Conservation (phyloP, 352 stramenopile genomes). For the Aphanomyces stellatus region DNA sequence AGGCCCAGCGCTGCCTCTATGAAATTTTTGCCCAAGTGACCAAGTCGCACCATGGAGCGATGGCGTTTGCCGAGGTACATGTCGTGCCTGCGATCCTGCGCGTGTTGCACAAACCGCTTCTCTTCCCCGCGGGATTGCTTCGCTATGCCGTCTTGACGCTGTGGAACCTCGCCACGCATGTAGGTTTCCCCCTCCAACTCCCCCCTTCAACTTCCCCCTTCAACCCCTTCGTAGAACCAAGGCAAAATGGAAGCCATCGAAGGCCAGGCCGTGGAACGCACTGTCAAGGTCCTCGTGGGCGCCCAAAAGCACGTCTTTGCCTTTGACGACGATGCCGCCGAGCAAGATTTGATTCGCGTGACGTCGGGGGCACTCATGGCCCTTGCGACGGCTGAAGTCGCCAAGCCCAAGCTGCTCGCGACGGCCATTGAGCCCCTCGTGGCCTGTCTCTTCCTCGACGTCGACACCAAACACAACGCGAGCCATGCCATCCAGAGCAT, state of each 20-base stretch:
- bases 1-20: neutral
- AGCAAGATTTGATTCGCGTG: constrained; percentile 43
- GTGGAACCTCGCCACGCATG: constrained; percentile 18
- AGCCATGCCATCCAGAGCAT: constrained; percentile 52
- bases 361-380: constrained; percentile 51
- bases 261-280: neutral
- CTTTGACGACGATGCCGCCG: constrained; percentile 22
- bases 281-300: constrained; percentile 35
- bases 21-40: constrained; percentile 9
- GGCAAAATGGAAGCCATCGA: constrained; percentile 17
- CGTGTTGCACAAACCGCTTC: constrained; percentile 1
- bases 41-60: neutral
- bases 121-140: neutral
- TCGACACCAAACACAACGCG: constrained; percentile 44
- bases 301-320: constrained; percentile 24
- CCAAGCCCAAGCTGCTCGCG: constrained; percentile 58
- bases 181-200: neutral
- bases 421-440: constrained; percentile 57
- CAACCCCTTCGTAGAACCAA: neutral
- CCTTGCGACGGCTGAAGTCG: constrained; percentile 54
- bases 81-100: constrained; percentile 7
- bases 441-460: constrained; percentile 35
- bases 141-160: constrained; percentile 3
- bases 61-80: neutral
- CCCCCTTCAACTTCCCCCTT: neutral